Percentiles rank a stretch among this genome's conserved stretches.
Conservation (phyloP, 257 asterid species). For the Fraxinus excelsior region DNA sequence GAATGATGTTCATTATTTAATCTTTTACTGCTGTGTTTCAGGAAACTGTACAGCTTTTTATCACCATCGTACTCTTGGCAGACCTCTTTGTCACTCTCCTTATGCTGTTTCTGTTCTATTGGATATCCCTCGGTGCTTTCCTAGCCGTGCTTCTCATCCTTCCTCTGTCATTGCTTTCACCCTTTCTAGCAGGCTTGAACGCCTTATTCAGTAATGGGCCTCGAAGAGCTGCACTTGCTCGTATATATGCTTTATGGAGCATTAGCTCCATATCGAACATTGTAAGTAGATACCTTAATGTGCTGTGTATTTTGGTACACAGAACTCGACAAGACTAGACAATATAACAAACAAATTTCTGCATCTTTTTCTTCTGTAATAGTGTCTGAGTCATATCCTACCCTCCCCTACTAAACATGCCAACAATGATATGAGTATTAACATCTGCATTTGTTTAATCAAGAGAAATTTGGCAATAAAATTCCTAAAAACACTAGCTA, state of each 20-base stretch:
- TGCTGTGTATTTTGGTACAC: background rate
- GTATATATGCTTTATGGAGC: slow-evolving; percentile 91
- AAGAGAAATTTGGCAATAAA: slow-evolving; percentile 4
- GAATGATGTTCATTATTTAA: slow-evolving; percentile 30
- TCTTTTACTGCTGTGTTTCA: slow-evolving; percentile 49
- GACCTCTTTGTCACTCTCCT: slow-evolving; percentile 85
- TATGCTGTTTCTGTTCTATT: slow-evolving; percentile 74
- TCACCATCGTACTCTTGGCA: slow-evolving; percentile 80
- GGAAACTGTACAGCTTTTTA: slow-evolving; percentile 88
- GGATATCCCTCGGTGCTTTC: slow-evolving; percentile 91
- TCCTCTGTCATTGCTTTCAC: slow-evolving; percentile 91
- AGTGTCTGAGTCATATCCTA: background rate
- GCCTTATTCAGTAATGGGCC: slow-evolving; percentile 90
- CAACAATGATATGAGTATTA: background rate
- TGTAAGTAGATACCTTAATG: slow-evolving; percentile 46
- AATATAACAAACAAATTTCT: background rate
- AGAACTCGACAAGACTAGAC: background rate
- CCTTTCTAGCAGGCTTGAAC: slow-evolving; percentile 94
- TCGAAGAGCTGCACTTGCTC: slow-evolving; percentile 85
- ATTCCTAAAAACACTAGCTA: background rate
- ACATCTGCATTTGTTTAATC: background rate
- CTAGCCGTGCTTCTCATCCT: slow-evolving; percentile 90
- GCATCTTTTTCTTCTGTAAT: background rate
- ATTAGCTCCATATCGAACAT: slow-evolving; percentile 79
- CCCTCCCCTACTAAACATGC: background rate